Base-by-base conservation (phyloP, 441 rosid genomes). In the Erodium texanum region DNA sequence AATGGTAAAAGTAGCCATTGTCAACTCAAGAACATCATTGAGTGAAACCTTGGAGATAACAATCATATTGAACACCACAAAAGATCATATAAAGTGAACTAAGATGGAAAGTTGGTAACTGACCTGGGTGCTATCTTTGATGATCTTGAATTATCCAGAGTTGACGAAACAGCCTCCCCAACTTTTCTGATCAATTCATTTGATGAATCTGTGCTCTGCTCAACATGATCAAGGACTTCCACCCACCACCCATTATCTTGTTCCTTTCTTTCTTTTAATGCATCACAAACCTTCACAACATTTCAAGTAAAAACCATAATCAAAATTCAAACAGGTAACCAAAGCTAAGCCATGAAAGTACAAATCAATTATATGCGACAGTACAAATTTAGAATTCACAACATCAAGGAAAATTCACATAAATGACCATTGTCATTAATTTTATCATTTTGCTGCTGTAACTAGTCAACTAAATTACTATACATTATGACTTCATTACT, bases 201-300 rank as follows among this genome's bases (percentile, higher is more conserved):
- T 54, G 85, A 77, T 61, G 82, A 78, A 58, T 88, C 97, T 70
- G 80, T 79, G 75, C 83, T 83, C 76, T 79, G 79, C 79, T 89
- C 97, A 61, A 83, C 79, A 75, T 79, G 79, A 78, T 83, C 74
- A 71, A 93, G 87, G 65, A 86, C 90, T 77, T 91, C 90, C 80
- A 91, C 78, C 99, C 99, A 93, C 99, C 99, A 93, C 80, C 74
- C 69, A 36, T 80, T 76, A 67, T 71, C 67, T 72, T 84, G 84
- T 74, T 82, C 72, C 74, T 82, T 80, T 69, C 75, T 70, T 24
- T 80, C 79, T 48, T 77, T 71, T 63, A 80, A 74, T 67, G 84
- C 84, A 75, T 83, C 77, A 68, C 77, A 77, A 82, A 89, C 97
- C 99, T 93, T 78, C 65, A 80, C 80, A 80, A 58, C 62, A 48